Percentiles rank a stretch among this genome's conserved stretches.
These are phyloP conservation scores for Chiua sp. DNA, from an alignment of 1,284 basidiomycete species.

Conservation along the genomic window DNA sequence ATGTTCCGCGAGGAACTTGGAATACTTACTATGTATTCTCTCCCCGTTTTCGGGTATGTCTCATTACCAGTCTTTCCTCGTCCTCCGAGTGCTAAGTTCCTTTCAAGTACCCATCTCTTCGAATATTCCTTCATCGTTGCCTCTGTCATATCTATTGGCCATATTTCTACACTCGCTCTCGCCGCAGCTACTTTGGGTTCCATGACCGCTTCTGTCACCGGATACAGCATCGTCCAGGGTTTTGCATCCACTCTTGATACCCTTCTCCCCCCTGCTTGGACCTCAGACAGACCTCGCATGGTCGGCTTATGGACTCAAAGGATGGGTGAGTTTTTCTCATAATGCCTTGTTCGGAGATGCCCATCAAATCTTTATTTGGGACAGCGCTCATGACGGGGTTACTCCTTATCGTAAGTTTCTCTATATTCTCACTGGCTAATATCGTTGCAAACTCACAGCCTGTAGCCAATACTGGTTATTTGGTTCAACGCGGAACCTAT, in stretches of 20 bases:
- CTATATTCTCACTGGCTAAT: not conserved
- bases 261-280: conserved; percentile 92
- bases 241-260: conserved; percentile 89
- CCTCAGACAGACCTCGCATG: conserved; percentile 78
- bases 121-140: conserved; percentile 79
- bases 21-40: conserved; percentile 66
- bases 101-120: conserved; percentile 67
- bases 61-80: conserved; percentile 9
- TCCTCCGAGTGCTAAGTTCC: conserved; percentile 6
- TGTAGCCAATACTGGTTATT: conserved; percentile 67
- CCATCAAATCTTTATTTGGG: conserved; percentile 11
- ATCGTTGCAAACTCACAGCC: not conserved
- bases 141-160: conserved; percentile 84
- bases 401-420: conserved; percentile 57
- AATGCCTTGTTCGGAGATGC: not conserved
- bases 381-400: conserved; percentile 71
- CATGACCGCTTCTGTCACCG: conserved; percentile 84
- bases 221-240: conserved; percentile 80
- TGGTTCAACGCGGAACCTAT: conserved; percentile 89
- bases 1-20: conserved; percentile 64
- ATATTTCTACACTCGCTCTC: conserved; percentile 81
- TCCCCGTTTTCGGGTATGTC: conserved; percentile 70
- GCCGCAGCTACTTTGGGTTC: conserved; percentile 85
- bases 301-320: conserved; percentile 95
- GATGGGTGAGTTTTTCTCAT: conserved; percentile 64